Evolutionary conservation across 352 stramenopile genomes (phyloP).

Genomic region (Phytophthora melonis): DNA sequence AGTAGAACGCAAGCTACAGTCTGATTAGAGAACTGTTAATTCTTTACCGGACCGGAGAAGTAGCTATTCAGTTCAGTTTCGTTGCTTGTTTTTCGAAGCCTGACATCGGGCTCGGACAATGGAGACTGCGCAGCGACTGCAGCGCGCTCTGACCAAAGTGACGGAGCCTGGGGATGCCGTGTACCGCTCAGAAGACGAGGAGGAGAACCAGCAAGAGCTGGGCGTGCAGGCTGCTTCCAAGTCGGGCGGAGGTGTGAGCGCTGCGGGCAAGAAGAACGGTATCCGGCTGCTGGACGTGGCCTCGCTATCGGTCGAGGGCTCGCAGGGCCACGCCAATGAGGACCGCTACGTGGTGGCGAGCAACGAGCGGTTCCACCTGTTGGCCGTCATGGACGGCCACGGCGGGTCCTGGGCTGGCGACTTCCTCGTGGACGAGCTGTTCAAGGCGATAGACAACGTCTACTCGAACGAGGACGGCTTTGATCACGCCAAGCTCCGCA

Average conservation of each 20-base stretch:
- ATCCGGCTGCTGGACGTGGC: constrained; percentile 53
- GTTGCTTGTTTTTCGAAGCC: neutral
- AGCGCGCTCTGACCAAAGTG: constrained; percentile 43
- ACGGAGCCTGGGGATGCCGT: constrained; percentile 6
- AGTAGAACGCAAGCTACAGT: too few relatives aligned
- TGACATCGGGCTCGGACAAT: neutral
- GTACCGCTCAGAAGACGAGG: constrained; percentile 17
- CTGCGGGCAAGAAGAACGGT: constrained; percentile 38
- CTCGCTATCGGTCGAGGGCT: constrained; percentile 53
- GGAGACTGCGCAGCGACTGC: constrained; percentile 21
- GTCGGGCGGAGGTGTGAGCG: constrained; percentile 5
- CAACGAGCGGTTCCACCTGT: constrained; percentile 64
- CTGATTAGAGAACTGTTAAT: too few relatives aligned
- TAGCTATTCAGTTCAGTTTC: neutral
- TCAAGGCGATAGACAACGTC: constrained; percentile 52
- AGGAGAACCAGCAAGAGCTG: constrained; percentile 29
- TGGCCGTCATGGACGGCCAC: constrained; percentile 83
- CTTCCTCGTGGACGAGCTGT: constrained; percentile 63
- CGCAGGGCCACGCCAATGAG: constrained; percentile 73
- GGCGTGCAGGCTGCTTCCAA: neutral
- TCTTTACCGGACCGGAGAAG: too few relatives aligned
- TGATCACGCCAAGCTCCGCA: constrained; percentile 36
- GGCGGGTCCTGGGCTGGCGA: constrained; percentile 66
- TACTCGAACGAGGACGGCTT: constrained; percentile 48
- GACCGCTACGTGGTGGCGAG: constrained; percentile 67